phyloP scores from a whole-genome alignment of 2,329 filamentous ascomycete genomes.

The Rhinocladiella mackenziei region DNA sequence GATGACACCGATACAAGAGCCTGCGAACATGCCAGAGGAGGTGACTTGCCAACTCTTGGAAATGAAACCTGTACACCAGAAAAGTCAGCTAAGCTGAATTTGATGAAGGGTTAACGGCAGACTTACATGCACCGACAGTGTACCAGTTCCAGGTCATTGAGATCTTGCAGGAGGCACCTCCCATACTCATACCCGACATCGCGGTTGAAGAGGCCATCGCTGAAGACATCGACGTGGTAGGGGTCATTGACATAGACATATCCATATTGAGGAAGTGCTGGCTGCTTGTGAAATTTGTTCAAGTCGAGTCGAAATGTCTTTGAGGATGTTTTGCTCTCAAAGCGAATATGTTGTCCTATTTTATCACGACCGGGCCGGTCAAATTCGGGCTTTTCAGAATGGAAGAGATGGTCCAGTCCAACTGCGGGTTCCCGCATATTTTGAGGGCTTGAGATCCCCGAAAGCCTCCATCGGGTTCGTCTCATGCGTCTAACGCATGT shows the following conservation, averaged over 20 bases:
- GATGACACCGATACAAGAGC: constrained; percentile 72
- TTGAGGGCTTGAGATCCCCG: too few species aligned
- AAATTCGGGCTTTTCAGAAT: too few species aligned
- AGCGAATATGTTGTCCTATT: neutral
- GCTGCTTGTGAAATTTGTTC: too few species aligned
- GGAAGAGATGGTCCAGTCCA: neutral
- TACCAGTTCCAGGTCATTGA: constrained; percentile 76
- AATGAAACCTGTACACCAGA: constrained; percentile 67
- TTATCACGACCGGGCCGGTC: too few species aligned
- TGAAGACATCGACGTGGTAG: neutral
- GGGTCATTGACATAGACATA: neutral
- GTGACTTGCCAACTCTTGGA: constrained; percentile 66
- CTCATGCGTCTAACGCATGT: too few species aligned
- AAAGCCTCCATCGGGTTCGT: too few species aligned
- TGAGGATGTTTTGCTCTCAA: neutral
- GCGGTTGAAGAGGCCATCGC: neutral
- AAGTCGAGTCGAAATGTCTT: too few species aligned
- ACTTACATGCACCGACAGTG: constrained; percentile 59
- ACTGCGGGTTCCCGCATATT: neutral
- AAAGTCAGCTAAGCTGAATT: constrained; percentile 51
- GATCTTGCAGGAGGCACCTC: constrained; percentile 32
- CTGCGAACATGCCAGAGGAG: constrained; percentile 70
- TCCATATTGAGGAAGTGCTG: neutral
- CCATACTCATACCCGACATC: constrained; percentile 2
- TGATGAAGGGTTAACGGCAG: too few species aligned